Base-by-base conservation (phyloP, 2,329 filamentous ascomycete species). In the Xylariaceae sp. region DNA sequence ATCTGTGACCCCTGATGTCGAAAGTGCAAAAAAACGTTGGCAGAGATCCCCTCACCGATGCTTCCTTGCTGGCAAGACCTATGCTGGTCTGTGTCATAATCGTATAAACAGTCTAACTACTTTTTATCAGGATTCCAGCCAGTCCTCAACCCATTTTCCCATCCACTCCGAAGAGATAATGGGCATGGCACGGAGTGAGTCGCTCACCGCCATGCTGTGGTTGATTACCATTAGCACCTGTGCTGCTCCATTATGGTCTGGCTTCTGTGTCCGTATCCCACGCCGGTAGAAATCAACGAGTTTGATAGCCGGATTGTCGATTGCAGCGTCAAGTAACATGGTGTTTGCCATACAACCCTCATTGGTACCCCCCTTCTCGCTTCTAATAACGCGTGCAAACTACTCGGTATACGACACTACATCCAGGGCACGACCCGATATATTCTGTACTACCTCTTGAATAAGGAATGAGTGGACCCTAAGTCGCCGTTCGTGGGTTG, bases 401-500 rank as follows among this genome's bases (percentile, higher is more conserved):
- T 14, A 36, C 33, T 36, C 33, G 33, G 33, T 14, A 36, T 36
- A 14, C 33, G 33, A 14, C 14, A 36, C 33, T 36, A 36, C 33
- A 10, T 36, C 33, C 14, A 36, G 10, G 33, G 10, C 13, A 14
- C 45, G 3, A 16, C 13, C 41, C 12, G n/a, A 7, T 2, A 7
- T 54, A 7, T 22, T 45, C 46, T 44, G 22, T 7, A 42, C 31
- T 6, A 14, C n/a, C 31, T 43, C 38, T 6, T 19, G 7, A 14
- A 55, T 50, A 9, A 22, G 50, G 50, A 6, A 55, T 22, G 5
- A 53, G 40, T 34, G 44, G 14, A 16, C 12, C 11, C 46, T 47
- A 55, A 5, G 42, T 22, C 11, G n/a, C 14, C 13, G 47, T 53
- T 1, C 46, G n/a, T 14, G 50, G 53, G 33, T 55, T 53, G 17